Conservation (phyloP, 768 basidiomycete species). For the Boletellus emodensis region DNA sequence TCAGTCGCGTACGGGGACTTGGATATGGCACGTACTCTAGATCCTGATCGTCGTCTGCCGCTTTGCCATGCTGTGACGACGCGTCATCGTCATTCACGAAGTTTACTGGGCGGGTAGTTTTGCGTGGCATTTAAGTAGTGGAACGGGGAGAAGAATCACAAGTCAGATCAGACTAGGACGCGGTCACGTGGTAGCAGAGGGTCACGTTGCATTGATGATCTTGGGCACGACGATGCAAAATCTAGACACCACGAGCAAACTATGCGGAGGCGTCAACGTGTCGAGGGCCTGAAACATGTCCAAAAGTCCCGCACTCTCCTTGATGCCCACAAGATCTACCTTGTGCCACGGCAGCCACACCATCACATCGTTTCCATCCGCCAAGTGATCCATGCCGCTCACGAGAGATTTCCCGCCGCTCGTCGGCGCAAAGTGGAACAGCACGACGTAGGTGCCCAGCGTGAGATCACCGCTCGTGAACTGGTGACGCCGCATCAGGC, state of each 20-base stretch:
- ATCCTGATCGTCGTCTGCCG: constrained; percentile 23
- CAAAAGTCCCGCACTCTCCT: constrained; percentile 12
- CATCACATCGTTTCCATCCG: constrained; percentile 38
- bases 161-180: not conserved
- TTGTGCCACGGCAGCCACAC: constrained; percentile 51
- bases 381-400: constrained; percentile 37
- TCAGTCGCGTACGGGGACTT: not conserved
- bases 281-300: constrained; percentile 22
- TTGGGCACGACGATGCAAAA: constrained; percentile 20
- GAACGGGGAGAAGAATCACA: not conserved
- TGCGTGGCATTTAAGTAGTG: constrained; percentile 15
- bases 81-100: constrained; percentile 11
- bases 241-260: constrained; percentile 27
- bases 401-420: constrained; percentile 25
- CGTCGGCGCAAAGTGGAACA: constrained; percentile 36
- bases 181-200: constrained; percentile 18
- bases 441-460: constrained; percentile 31
- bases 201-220: not conserved
- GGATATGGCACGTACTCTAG: constrained; percentile 20
- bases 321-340: constrained; percentile 24
- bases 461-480: constrained; percentile 14
- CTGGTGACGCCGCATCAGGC: constrained; percentile 24
- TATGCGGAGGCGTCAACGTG: constrained; percentile 27
- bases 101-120: constrained; percentile 7
- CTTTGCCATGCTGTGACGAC: constrained; percentile 16